Conservation (phyloP, 345 rosid genomes). For the Brassica napus region Da-Ae NC_063436.1:30635501-30636000, state of each 20-base stretch:
- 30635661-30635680: slow-evolving; percentile 41
- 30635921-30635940: neutral
- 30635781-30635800: neutral
- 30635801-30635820: slow-evolving; percentile 31
- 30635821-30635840: neutral
- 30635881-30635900: neutral
- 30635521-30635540: slow-evolving; percentile 84
- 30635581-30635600: neutral
- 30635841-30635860: neutral
- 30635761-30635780: slow-evolving; percentile 1
- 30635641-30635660: slow-evolving; percentile 44
- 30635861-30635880: neutral
- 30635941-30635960: neutral
- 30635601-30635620: neutral
- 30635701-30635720: slow-evolving; percentile 39
- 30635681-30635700: slow-evolving; percentile 29
- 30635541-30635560: neutral
- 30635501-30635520: slow-evolving; percentile 95
- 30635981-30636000: too few relatives aligned
- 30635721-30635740: slow-evolving; percentile 21
- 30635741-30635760: slow-evolving; percentile 18
- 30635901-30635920: neutral
- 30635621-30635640: slow-evolving; percentile 40
- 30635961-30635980: neutral
- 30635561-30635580: neutral